These are phyloP conservation scores for Pascua sp. DNA, from an alignment of 1,284 basidiomycete species.

Conservation along the genomic window DNA sequence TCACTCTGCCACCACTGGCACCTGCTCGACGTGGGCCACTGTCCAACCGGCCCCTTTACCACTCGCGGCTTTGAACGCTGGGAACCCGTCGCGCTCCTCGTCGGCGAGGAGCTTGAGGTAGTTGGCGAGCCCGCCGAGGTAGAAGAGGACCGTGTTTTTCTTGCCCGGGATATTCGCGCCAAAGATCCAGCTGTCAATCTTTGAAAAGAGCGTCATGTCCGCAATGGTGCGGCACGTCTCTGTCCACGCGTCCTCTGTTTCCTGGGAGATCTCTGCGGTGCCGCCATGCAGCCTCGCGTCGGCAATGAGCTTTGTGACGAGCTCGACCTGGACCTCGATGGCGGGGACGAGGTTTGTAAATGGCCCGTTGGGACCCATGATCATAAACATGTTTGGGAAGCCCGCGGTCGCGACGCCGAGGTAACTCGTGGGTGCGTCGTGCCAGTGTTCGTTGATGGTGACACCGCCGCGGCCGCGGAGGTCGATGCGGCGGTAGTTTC, in stretches of 20 bases:
- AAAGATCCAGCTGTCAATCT: conserved; percentile 14
- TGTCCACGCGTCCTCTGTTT: conserved; percentile 8
- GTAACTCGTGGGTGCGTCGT: conserved; percentile 5
- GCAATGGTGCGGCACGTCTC: conserved; percentile 5
- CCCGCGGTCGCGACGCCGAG: conserved; percentile 10
- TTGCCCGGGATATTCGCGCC: conserved; percentile 16
- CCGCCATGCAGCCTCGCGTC: neutral
- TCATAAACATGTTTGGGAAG: conserved; percentile 15
- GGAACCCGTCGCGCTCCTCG: conserved; percentile 4
- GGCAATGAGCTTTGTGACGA: conserved; percentile 3
- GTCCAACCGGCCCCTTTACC: neutral
- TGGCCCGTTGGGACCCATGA: conserved; percentile 14
- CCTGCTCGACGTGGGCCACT: no score
- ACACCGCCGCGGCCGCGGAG: conserved; percentile 5
- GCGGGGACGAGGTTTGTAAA: conserved; percentile 12
- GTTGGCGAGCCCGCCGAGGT: conserved; percentile 10
- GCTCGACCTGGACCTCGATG: conserved; percentile 15
- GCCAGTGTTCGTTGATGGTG: conserved; percentile 11
- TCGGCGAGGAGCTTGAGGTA: neutral
- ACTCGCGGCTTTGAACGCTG: neutral
- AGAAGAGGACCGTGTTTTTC: conserved; percentile 14
- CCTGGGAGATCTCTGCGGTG: neutral
- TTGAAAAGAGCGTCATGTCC: conserved; percentile 5
- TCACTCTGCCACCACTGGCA: no score
- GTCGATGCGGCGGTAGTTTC: conserved; percentile 12